Evolutionary conservation across 2,329 filamentous ascomycete species (phyloP), one percentile per base, ranked within the genome.

Genomic region (Phialophora chinensis): DNA sequence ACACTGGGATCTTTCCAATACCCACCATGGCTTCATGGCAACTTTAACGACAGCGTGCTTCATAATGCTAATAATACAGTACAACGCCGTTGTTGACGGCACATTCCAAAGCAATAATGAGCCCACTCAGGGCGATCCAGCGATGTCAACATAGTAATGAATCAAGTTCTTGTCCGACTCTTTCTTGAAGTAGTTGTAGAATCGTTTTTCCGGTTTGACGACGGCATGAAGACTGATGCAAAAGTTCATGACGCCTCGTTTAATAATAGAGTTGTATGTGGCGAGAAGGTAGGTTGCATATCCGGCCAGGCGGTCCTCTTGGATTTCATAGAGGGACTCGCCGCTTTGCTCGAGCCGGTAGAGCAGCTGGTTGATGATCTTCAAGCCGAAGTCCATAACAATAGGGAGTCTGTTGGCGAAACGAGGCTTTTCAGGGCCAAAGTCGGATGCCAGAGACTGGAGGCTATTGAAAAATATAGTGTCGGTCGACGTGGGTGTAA

Each of bases 131-230:
- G 50, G 52, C 6, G 52, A 49, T 56, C 35, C 60, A 56, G 50
- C 60, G 23, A 62, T 33, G 33, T 62, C 53, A 27, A 71, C 61
- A 60, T 70, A 72, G 57, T 72, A 72, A 42, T 71, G 63, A 29
- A 72, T 62, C 35, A 72, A 59, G 56, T 72, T 72, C 42, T 66
- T 66, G 62, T 72, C 65, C 20, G 63, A 65, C 47, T 71, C 71
- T 35, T 70, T 64, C 23, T 65, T 65, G 60, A 71, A 71, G 57
- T 68, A 67, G 25, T 63, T 63, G 53, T 69, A 68, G 63, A 72
- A 71, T 53, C 68, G 60, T 27, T 62, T 61, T 58, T 71, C 69
- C 1, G 69, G 66, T 38, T 68, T 69, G 62, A 72, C 68, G 53
- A 70, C 53, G n/a, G 47, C 60, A 50, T 70, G 66, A 47, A 72